These are phyloP conservation scores for Furcasterigmium furcatum DNA, from an alignment of 2,329 filamentous ascomycete species.

Conservation along the genomic window DNA sequence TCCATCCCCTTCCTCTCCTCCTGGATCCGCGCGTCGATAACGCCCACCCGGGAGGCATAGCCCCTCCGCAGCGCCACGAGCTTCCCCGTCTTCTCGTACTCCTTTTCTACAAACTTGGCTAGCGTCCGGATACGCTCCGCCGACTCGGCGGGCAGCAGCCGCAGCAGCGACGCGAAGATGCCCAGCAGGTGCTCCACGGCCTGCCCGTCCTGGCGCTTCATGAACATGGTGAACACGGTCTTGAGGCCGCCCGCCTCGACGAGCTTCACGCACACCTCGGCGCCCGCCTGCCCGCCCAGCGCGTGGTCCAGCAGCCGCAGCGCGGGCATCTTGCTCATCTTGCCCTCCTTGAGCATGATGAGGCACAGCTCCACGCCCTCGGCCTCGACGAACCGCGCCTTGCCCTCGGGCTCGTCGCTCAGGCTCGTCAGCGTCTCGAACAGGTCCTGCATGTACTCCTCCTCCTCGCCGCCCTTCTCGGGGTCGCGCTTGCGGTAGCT, in stretches of 20 bases:
- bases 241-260: slow-evolving; percentile 85
- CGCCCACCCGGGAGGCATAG: slow-evolving; percentile 60
- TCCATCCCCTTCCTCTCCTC: slow-evolving; percentile 39
- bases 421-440: slow-evolving; percentile 85
- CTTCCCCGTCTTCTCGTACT: slow-evolving; percentile 80
- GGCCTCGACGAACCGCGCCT: slow-evolving; percentile 78
- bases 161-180: slow-evolving; percentile 79
- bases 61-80: slow-evolving; percentile 69
- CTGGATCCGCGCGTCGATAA: slow-evolving; percentile 61
- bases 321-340: slow-evolving; percentile 74
- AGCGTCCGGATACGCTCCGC: slow-evolving; percentile 76
- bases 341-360: slow-evolving; percentile 88
- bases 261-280: slow-evolving; percentile 67
- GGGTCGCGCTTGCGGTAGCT: slow-evolving; percentile 85
- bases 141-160: slow-evolving; percentile 74
- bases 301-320: slow-evolving; percentile 85
- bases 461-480: slow-evolving; percentile 79
- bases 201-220: slow-evolving; percentile 71
- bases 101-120: slow-evolving; percentile 93
- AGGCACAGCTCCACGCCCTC: slow-evolving; percentile 90
- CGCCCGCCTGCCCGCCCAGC: slow-evolving; percentile 44
- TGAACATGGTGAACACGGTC: slow-evolving; percentile 81
- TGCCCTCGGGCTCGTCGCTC: slow-evolving; percentile 71
- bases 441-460: slow-evolving; percentile 91
- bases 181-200: slow-evolving; percentile 78